Base-by-base conservation (phyloP, 2,329 filamentous ascomycete species). In the Cytospora chrysosperma region DNA sequence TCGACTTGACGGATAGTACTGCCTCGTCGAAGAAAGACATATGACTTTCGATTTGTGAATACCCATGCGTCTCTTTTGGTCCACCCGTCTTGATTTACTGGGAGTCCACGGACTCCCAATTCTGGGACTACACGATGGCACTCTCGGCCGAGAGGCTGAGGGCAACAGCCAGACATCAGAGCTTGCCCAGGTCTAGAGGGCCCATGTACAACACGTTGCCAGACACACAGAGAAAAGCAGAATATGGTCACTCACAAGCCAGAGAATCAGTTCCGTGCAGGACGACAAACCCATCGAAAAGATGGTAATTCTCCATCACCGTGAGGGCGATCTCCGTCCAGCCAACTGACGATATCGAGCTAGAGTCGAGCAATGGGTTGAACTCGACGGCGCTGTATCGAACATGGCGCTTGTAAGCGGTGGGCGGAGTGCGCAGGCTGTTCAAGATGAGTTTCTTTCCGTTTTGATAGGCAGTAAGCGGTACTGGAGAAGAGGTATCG, bases 181-280 rank as follows among this genome's bases (percentile, higher is more conserved):
- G n/a, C 3, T 8, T n/a, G 37, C 12, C 32, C 32, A 34, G 32
- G 32, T 34, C 2, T 13, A 2, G 5, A n/a, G 12, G 43, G n/a
- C 3, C 43, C 43, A 24, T 24, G 8, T 24, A 47, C n/a, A 24
- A 13, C 43, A 6, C 19, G 37, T 7, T n/a, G 13, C 15, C 9
- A 15, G 17, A 1, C 5, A 50, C 26, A 1, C 27, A n/a, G 10
- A 4, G 26, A 34, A 8, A 49, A 26, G 17, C n/a, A 47, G 12
- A 49, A 12, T 26, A 17, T 6, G 1, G 12, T 13, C 19, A 61
- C 59, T 61, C 32, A 61, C 59, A 97, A 21, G 90, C 91, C 58
- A 97, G 81, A 52, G 91, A 96, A 76, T 97, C 93, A 8, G 93
- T 97, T 65, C 93, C 93, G 75, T 97, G 93, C 37, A 96, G 86